Base-by-base conservation (phyloP, 108 stramenopile genomes). In the Ochromonas danica region DNA sequence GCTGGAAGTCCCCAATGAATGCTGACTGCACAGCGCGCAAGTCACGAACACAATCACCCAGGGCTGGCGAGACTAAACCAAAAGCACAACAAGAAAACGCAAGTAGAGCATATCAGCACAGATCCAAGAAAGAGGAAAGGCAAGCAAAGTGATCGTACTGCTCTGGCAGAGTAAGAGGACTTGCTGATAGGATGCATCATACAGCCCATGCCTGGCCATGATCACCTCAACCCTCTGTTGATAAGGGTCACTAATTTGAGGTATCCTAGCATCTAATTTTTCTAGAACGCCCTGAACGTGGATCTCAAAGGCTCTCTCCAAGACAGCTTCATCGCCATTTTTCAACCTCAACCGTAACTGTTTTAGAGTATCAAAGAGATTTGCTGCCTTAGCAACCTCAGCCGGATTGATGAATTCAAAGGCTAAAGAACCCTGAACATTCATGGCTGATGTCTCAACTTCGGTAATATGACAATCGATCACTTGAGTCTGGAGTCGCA, bases 131-230 rank as follows among this genome's bases (percentile, higher is more conserved):
- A n/a, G n/a, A n/a, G n/a, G n/a, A n/a, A n/a, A n/a, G n/a, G n/a
- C n/a, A n/a, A n/a, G 33, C 63, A 36, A 67, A 10, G 63, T 6
- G 14, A 51, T 10, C 63, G 3, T 75, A 75, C 43, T 36, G 3
- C 10, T 33, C 38, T 75, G 72, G 41, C 72, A 75, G 10, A 75
- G 25, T 25, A 75, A 60, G 22, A 75, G 6, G 10, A 36, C 51
- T 60, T 75, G 72, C 40, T 75, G 72, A 41, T 35, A 75, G 3
- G 72, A 38, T 36, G 72, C 72, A 36, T 75, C 72, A 41, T 60
- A 75, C 40, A 75, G 40, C 6, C 72, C 72, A 60, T 75, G 72
- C 25, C 51, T 75, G 14, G 72, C 72, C 72, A 75, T 75, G 40
- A 75, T 42, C 36, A 75, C 40, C 72, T 75, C 72, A 6, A 75